Base-by-base conservation (phyloP, 345 rosid species). In the Salix viminalis region DNA sequence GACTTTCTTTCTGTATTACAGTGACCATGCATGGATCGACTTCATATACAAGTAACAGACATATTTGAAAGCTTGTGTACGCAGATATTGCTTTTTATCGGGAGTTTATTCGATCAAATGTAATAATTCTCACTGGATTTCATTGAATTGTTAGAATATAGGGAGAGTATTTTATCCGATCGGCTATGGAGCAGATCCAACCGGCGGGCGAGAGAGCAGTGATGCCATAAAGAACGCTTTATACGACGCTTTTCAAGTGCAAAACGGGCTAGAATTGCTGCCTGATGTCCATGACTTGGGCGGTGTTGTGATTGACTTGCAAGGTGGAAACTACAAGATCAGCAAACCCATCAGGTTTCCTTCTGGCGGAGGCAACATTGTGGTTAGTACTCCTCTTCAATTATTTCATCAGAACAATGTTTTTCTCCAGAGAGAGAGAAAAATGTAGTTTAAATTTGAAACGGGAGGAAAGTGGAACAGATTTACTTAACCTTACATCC, bases 181-280 rank as follows among this genome's bases (percentile, higher is more conserved):
- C 46, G 86, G 83, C 36, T 92, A 89, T 23, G 97, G 97, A 46
- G 97, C 95, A 16, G 97, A 92, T 76, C 94, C 95, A 3, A 84
- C 79, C 8, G 97, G 94, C 67, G 75, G 6, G 16, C 64, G 71
- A 69, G 97, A 92, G 34, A 89, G 95, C 65, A 77, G 86, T 32
- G 91, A 87, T 46, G 96, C 92, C 67, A 85, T 92, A 26, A 42
- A 83, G 42, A 77, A 80, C 56, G 91, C 94, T n/a, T 52, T 90
- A 61, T 80, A 77, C 2, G 96, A 90, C 26, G 96, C 96, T 30
- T 86, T 87, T 71, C 74, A 67, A 50, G 80, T 83, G 64, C 85
- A 85, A 60, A 84, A 72, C 23, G 81, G 76, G 19, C 66, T 65
- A 32, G 73, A 84, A n/a, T 72, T 91, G 92, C 75, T 92, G 50